Evolutionary conservation across 345 rosid genomes (phyloP).

Genomic region (Aurinia saxatilis): DNA sequence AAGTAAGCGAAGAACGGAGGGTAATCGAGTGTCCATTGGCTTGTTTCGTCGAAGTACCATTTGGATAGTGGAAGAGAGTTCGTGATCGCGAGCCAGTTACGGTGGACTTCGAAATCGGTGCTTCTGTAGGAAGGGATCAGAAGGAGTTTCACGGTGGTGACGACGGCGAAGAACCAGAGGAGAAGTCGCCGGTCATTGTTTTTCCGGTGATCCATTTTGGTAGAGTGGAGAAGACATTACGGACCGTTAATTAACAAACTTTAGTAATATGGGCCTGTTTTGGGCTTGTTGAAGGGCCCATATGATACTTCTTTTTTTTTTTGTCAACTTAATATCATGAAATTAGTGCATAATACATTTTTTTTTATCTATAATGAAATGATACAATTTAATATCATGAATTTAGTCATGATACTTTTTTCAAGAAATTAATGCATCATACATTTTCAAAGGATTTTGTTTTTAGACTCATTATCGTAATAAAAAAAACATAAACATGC

Average conservation of each 20-base stretch:
- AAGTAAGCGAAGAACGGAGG: slow-evolving; percentile 79
- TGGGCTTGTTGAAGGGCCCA: background rate
- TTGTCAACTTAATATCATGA: no score
- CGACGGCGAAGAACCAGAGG: slow-evolving; percentile 54
- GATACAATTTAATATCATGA: no score
- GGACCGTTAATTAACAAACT: background rate
- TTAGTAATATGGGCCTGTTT: background rate
- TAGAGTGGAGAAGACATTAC: background rate
- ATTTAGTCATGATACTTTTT: no score
- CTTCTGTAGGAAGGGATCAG: slow-evolving; percentile 74
- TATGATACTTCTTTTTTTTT: no score
- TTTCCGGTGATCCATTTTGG: slow-evolving; percentile 12
- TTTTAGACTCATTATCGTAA: no score
- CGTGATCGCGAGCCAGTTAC: slow-evolving; percentile 90
- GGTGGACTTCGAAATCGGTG: slow-evolving; percentile 93
- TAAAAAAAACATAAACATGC: no score
- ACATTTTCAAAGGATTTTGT: no score
- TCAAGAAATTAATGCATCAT: no score
- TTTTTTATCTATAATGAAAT: no score
- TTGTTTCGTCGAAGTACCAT: slow-evolving; percentile 87
- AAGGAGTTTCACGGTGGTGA: slow-evolving; percentile 57
- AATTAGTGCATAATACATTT: no score
- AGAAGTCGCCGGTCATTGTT: slow-evolving; percentile 16
- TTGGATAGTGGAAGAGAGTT: slow-evolving; percentile 65
- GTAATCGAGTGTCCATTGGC: slow-evolving; percentile 95